Evolutionary conservation across 371 early-diverging fungal genomes (phyloP).

Genomic region (Apophysomyces variabilis): DNA sequence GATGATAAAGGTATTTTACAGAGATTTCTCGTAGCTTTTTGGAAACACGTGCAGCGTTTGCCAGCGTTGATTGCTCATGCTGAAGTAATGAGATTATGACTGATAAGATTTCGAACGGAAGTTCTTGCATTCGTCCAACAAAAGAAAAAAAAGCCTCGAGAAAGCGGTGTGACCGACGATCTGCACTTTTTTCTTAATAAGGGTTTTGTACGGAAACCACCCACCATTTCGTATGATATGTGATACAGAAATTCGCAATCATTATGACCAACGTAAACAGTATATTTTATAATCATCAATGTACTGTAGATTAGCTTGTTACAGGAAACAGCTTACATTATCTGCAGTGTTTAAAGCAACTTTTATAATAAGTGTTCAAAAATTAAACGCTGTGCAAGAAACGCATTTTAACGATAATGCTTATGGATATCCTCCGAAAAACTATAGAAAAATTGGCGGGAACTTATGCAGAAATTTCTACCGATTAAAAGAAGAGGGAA

Average conservation of each 20-base stretch:
- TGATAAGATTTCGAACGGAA: constrained; percentile 1
- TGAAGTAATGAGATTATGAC: background rate
- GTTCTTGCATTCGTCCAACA: background rate
- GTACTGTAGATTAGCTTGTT: no score
- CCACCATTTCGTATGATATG: background rate
- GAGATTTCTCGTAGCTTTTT: constrained; percentile 1
- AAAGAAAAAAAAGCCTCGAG: background rate
- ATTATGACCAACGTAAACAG: no score
- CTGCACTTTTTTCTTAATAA: background rate
- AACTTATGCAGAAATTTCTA: no score
- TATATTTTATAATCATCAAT: no score
- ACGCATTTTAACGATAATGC: no score
- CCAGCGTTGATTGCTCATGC: background rate
- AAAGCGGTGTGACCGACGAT: background rate
- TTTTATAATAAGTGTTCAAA: no score
- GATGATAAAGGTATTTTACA: constrained; percentile 11
- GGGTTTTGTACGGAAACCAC: background rate
- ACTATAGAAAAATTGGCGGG: no score
- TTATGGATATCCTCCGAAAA: no score
- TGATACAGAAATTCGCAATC: background rate
- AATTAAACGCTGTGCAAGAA: no score
- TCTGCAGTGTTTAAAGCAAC: no score
- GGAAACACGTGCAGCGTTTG: background rate
- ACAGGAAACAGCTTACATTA: no score
- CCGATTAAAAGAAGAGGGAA: no score